These are phyloP conservation scores for Phaffia australis DNA, from an alignment of 768 basidiomycete species.

Conservation along the genomic window DNA sequence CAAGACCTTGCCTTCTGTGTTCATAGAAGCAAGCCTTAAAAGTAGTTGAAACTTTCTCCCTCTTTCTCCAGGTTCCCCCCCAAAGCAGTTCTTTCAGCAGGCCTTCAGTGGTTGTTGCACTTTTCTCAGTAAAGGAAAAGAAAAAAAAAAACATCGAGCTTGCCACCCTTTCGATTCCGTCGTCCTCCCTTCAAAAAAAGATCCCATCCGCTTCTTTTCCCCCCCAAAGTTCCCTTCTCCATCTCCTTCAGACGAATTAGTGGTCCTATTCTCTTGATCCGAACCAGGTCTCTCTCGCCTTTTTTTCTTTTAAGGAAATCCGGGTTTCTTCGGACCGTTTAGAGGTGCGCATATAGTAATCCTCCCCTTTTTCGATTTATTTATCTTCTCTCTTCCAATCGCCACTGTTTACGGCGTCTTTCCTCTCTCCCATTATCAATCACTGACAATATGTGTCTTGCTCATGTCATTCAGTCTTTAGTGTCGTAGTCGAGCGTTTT, in stretches of 20 bases:
- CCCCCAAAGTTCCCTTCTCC: not conserved
- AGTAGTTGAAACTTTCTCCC: not conserved
- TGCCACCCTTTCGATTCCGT: not conserved
- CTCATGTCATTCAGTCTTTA: too few relatives aligned
- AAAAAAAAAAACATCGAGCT: not conserved
- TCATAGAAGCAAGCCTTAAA: slow-evolving; percentile 9
- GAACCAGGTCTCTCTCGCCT: not conserved
- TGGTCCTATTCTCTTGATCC: slow-evolving; percentile 2
- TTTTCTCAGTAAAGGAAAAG: not conserved
- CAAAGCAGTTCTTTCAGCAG: not conserved
- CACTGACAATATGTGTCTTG: too few relatives aligned
- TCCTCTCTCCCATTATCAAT: too few relatives aligned
- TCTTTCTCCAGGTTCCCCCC: not conserved
- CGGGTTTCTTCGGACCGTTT: not conserved
- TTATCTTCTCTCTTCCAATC: not conserved
- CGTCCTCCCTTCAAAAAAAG: not conserved
- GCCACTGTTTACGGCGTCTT: too few relatives aligned
- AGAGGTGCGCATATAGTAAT: not conserved
- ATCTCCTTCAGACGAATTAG: not conserved
- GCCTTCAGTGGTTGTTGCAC: not conserved
- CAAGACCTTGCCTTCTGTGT: not conserved
- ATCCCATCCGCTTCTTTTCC: not conserved
- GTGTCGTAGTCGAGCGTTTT: too few relatives aligned
- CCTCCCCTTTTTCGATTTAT: not conserved
- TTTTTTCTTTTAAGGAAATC: not conserved